These are phyloP conservation scores for Laetiporus sulphureus DNA, from an alignment of 1,284 basidiomycete species.

Conservation along the genomic window DNA sequence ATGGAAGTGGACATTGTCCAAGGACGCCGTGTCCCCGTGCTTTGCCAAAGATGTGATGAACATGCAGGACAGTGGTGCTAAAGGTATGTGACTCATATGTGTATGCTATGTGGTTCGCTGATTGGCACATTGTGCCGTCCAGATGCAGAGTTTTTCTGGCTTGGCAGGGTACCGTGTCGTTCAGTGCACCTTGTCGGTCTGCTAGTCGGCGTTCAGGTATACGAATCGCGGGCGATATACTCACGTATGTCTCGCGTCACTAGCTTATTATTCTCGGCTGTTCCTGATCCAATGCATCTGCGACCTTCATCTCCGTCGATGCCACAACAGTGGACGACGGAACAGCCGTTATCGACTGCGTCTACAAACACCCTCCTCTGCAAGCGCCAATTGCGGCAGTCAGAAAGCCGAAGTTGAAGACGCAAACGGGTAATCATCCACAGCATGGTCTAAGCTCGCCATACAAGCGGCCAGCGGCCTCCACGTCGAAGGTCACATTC, in stretches of 20 bases:
- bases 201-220: constrained; percentile 52
- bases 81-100: constrained; percentile 26
- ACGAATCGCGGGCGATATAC: constrained; percentile 55
- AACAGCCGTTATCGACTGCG: constrained; percentile 61
- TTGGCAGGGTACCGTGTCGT: constrained; percentile 65
- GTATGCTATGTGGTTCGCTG: background rate
- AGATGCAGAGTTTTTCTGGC: constrained; percentile 55
- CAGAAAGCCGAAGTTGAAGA: background rate
- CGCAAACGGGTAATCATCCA: too few species aligned
- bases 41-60: constrained; percentile 51
- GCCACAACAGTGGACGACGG: constrained; percentile 60
- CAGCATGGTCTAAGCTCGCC: too few species aligned
- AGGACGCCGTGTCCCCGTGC: constrained; percentile 54
- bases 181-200: constrained; percentile 53
- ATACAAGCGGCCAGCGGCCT: too few species aligned
- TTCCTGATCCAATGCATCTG: constrained; percentile 1
- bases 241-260: constrained; percentile 33
- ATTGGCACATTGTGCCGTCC: background rate
- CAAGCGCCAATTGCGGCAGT: constrained; percentile 1
- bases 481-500: too few species aligned
- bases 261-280: too few species aligned
- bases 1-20: constrained; percentile 58
- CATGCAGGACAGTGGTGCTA: constrained; percentile 38
- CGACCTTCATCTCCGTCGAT: background rate
- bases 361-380: constrained; percentile 29